Conservation (phyloP, 176 grass and related monocot genomes). For the Poa annua region DNA sequence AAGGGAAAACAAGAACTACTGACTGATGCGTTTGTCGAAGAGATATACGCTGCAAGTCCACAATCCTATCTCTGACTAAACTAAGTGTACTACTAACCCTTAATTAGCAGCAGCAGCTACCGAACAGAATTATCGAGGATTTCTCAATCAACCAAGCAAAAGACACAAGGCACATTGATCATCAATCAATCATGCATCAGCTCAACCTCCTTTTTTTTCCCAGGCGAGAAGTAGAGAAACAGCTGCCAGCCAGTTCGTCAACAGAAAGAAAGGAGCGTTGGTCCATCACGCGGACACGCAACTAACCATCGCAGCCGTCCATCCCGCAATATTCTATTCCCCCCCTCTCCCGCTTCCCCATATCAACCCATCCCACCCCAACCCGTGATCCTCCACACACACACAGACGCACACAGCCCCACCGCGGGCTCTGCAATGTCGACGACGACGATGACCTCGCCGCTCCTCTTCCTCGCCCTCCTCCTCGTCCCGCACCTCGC, state of each 20-base stretch:
- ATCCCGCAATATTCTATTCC: constrained; percentile 30
- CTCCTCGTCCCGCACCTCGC: constrained; percentile 35
- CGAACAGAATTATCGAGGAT: neutral
- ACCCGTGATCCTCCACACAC: neutral
- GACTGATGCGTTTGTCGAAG: too few relatives aligned
- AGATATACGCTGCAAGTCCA: neutral
- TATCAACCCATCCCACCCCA: neutral
- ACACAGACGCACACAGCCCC: neutral
- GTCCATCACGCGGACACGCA: constrained; percentile 49
- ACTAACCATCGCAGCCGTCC: constrained; percentile 39
- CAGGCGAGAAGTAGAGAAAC: neutral
- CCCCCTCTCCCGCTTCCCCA: neutral
- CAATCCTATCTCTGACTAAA: neutral
- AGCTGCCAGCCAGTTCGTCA: neutral
- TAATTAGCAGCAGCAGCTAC: neutral
- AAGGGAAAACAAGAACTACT: too few relatives aligned
- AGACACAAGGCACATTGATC: neutral
- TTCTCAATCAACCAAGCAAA: neutral
- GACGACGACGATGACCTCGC: neutral
- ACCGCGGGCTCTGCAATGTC: constrained; percentile 48
- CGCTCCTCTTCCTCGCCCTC: constrained; percentile 36
- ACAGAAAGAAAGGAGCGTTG: neutral
- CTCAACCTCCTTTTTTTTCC: neutral
- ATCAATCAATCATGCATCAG: neutral
- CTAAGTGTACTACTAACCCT: neutral